Evolutionary conservation across 139 green algal species (phyloP), one percentile per base, ranked within the genome.

Genomic region (Chlorella sp.): DNA sequence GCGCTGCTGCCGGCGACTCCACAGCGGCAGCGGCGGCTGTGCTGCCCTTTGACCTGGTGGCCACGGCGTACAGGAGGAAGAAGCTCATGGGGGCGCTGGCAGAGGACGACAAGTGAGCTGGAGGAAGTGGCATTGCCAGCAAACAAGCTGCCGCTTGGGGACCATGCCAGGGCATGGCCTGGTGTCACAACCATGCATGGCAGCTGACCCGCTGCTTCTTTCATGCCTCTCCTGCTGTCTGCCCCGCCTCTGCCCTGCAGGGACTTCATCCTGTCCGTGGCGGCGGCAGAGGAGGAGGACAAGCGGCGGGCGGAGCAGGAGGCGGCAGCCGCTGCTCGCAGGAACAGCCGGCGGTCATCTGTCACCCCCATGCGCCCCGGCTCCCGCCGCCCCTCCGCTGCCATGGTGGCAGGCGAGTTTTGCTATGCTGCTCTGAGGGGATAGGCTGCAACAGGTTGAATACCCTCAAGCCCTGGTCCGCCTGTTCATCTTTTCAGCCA

Each of bases 21-120:
- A n/a, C 56, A 60, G 55, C 75, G 4, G 62, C 38, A 32, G 62
- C 78, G 38, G 38, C 75, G 57, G 38, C 36, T 20, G n/a, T 60
- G 20, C 82, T 86, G 20, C 72, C 82, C 0, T 82, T 86, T 68
- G 82, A 86, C n/a, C 28, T 86, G 9, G 82, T 86, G 60, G 82
- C 63, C 25, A 67, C 72, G 5, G 82, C 72, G 3, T 95, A 95
- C 85, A 86, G 91, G 13, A 89, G 94, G 44, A 95, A 95, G 82
- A 92, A 93, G 51, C 86, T 96, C 23, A 93, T 97, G 88, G 88
- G 93, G 76, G 94, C 93, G 28, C 87, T 97, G 78, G 90, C 94
- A 71, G 90, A 85, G 62, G 86, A 93, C 25, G 88, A 96, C 88
- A 94, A 92, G 69, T 86, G 55, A 71, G 81, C 44, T 51, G 6